Conservation (phyloP, 2,329 filamentous ascomycete genomes). For the Ceratocystiopsis minuta region DNA sequence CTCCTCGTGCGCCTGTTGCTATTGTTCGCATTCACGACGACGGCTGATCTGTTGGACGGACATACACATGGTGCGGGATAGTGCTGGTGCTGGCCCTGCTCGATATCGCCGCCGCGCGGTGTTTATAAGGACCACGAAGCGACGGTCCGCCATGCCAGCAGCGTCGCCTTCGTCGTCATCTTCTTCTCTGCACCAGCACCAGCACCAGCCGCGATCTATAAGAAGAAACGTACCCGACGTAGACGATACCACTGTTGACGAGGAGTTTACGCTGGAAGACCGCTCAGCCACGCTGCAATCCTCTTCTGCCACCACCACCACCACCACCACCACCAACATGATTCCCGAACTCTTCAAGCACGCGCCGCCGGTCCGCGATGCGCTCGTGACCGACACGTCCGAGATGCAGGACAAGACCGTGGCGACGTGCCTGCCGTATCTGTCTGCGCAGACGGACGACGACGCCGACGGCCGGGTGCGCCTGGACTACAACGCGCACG, state of each 20-base stretch:
- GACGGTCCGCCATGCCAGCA: conserved; percentile 5
- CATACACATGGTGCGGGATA: conserved; percentile 7
- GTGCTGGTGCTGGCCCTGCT: conserved; percentile 3
- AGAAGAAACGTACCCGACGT: background rate
- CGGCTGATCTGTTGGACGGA: too few relatives aligned
- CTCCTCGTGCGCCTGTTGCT: too few relatives aligned
- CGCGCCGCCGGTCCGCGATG: conserved; percentile 45
- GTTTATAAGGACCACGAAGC: conserved; percentile 9
- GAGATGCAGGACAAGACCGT: conserved; percentile 50
- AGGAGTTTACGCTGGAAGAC: conserved; percentile 3
- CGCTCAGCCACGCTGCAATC: background rate
- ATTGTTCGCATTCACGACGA: background rate
- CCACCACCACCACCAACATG: conserved; percentile 10
- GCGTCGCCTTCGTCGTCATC: background rate
- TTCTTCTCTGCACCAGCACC: background rate
- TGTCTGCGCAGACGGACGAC: conserved; percentile 40
- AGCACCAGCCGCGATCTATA: background rate
- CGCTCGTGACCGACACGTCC: conserved; percentile 49
- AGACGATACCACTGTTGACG: conserved; percentile 2
- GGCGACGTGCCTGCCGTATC: conserved; percentile 47
- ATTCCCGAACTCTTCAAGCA: conserved; percentile 40
- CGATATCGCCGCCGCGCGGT: conserved; percentile 9
- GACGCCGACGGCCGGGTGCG: conserved; percentile 47
- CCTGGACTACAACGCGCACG: conserved; percentile 39
- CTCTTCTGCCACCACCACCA: background rate